Evolutionary conservation across 352 stramenopile species (phyloP).

Genomic region (Thalassiosira livingstoniorum): DNA sequence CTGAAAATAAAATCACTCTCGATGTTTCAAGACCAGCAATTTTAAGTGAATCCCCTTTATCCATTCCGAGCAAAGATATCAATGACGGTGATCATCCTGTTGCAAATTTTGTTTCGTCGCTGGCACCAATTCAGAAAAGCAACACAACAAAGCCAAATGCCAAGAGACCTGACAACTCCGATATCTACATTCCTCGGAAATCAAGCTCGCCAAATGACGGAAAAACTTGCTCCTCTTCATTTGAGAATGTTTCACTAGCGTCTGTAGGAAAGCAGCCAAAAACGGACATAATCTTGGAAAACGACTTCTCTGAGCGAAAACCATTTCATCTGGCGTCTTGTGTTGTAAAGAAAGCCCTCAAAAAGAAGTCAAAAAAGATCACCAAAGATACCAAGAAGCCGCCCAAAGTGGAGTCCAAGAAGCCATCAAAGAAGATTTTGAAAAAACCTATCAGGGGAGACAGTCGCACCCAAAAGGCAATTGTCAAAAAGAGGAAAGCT

Average conservation of each 20-base stretch:
- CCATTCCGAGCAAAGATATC: conserved; percentile 32
- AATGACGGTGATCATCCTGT: not conserved
- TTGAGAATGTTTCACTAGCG: too few relatives aligned
- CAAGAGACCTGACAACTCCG: not conserved
- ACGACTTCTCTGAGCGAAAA: too few relatives aligned
- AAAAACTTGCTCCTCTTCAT: not conserved
- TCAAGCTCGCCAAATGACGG: not conserved
- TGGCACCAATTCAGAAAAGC: conserved; percentile 1
- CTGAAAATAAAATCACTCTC: too few relatives aligned
- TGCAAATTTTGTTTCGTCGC: not conserved
- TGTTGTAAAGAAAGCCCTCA: not conserved
- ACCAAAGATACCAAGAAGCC: not conserved
- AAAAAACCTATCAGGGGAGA: not conserved
- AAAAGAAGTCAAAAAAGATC: not conserved
- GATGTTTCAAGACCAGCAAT: conserved; percentile 37
- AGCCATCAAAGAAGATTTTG: conserved; percentile 23
- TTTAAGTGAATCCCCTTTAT: conserved; percentile 61
- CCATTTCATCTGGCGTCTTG: too few relatives aligned
- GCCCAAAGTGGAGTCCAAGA: conserved; percentile 1
- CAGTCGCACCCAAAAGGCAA: conserved; percentile 3
- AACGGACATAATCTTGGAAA: too few relatives aligned
- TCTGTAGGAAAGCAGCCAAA: too few relatives aligned
- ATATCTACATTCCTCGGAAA: not conserved
- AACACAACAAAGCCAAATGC: conserved; percentile 17
- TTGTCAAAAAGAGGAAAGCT: not conserved